Evolutionary conservation across 116 monocot species (phyloP), one percentile per base, ranked within the genome.

Genomic region (Dioscorea cayenensis): DNA sequence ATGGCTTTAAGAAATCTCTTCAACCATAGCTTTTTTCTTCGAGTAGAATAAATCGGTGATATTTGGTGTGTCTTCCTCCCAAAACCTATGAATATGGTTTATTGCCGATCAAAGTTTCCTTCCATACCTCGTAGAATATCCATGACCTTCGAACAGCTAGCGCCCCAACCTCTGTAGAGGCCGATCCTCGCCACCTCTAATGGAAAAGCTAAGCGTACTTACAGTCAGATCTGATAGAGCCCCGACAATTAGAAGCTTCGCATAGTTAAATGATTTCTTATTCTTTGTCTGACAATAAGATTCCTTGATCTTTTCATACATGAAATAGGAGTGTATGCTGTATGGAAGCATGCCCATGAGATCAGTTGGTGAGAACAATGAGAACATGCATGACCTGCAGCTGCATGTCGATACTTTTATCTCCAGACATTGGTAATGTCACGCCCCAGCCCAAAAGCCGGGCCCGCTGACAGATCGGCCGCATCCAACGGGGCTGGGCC

Each of bases 111-210:
- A 97, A 74, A 61, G 90, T 51, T 48, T 99, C 97, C 78, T 99
- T 99, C 93, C 93, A 99, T 36, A 89, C 84, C 81, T 99, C 97
- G 38, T 99, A 99, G 72, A 99, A 93, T 88, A 93, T 91, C 97
- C 84, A 93, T 91, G 69, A 99, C 97, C 61, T 99, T 99, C 76
- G 93, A 79, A 66, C 83, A 86, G 78, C 93, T 99, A 3, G 93
- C 97, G 0, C 90, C 90, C 97, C 93, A 99, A 2, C 97, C 97
- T 70, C 94, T 77, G 85, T 90, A 99, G 36, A 93, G 80, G 21
- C 97, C 97, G 38, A 61, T 99, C 64, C 97, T 82, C 6, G 93
- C 94, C 29, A 99, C 97, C 72, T 99, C 97, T 60, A 99, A 72
- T 0, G 97, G 97, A 36, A 93, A 99, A 67, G n/a, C 89, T 90